These are phyloP conservation scores for Colletotrichum sidae DNA, from an alignment of 2,329 filamentous ascomycete species.

Conservation along the genomic window DNA sequence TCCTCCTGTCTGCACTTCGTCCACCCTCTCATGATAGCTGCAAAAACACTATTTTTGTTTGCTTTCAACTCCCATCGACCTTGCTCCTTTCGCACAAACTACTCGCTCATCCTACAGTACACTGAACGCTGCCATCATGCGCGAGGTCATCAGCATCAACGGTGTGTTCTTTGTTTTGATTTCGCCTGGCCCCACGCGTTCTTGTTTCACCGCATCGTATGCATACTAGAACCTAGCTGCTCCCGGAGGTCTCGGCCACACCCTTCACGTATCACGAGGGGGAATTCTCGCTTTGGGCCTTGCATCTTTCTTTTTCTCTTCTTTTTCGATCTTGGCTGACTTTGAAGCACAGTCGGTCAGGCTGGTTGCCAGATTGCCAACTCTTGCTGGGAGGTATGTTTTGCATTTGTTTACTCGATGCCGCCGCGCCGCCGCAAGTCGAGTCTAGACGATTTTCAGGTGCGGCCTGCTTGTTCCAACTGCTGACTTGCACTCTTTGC, in stretches of 20 bases:
- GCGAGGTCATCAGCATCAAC: slow-evolving; percentile 99
- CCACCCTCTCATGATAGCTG: slow-evolving; percentile 35
- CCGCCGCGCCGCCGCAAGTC: slow-evolving; percentile 1
- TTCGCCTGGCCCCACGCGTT: slow-evolving; percentile 50
- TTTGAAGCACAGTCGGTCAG: slow-evolving; percentile 84
- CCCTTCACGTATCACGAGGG: no score
- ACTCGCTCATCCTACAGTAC: slow-evolving; percentile 40
- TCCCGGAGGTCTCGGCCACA: slow-evolving; percentile 42
- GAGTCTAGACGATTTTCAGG: slow-evolving; percentile 4
- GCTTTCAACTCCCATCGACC: slow-evolving; percentile 23
- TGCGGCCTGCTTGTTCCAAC: background rate
- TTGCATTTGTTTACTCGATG: slow-evolving; percentile 35
- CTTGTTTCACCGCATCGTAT: slow-evolving; percentile 57
- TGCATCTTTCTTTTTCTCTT: slow-evolving; percentile 18
- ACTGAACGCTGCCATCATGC: slow-evolving; percentile 75
- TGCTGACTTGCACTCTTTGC: slow-evolving; percentile 35
- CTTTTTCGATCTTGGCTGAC: slow-evolving; percentile 58
- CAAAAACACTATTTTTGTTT: slow-evolving; percentile 31
- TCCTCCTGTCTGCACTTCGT: slow-evolving; percentile 27
- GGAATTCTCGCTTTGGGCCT: no score
- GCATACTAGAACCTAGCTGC: slow-evolving; percentile 55
- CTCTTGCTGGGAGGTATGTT: slow-evolving; percentile 99
- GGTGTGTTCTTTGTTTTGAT: slow-evolving; percentile 66
- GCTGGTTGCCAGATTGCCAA: slow-evolving; percentile 99
- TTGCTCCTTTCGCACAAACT: slow-evolving; percentile 32